These are phyloP conservation scores for Colletotrichum ledebouriae DNA, from an alignment of 2,329 filamentous ascomycete genomes.

Conservation along the genomic window DNA sequence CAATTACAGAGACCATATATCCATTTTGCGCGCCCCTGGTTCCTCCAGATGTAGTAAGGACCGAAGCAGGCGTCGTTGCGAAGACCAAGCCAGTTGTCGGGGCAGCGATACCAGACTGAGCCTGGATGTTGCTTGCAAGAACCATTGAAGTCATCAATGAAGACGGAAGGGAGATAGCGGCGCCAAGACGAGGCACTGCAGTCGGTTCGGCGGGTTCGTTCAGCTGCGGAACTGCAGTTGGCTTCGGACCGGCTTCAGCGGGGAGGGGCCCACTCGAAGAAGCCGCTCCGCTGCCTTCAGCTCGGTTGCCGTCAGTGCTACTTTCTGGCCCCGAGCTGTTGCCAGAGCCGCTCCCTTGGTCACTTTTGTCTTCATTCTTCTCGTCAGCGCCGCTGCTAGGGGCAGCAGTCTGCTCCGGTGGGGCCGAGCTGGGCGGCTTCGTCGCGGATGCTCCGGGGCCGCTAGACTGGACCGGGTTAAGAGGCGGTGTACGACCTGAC, in stretches of 20 bases:
- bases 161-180: slow-evolving; percentile 28
- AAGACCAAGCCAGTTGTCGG: slow-evolving; percentile 31
- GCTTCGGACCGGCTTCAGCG: not conserved
- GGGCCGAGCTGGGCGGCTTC: not conserved
- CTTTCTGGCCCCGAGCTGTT: not conserved
- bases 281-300: not conserved
- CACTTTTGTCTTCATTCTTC: not conserved
- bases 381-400: slow-evolving; percentile 1
- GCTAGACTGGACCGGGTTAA: slow-evolving; percentile 26
- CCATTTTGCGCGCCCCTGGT: slow-evolving; percentile 5
- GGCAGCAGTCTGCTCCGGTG: not conserved
- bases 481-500: slow-evolving; percentile 1
- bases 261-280: not conserved
- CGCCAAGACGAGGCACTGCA: not conserved
- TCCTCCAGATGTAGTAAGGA: slow-evolving; percentile 18
- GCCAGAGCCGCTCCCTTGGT: not conserved
- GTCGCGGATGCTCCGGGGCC: not conserved
- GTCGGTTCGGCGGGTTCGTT: not conserved
- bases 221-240: slow-evolving; percentile 26
- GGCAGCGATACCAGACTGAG: slow-evolving; percentile 15
- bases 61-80: slow-evolving; percentile 24
- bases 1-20: slow-evolving; percentile 3
- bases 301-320: slow-evolving; percentile 5
- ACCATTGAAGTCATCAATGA: slow-evolving; percentile 36
- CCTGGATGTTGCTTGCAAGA: slow-evolving; percentile 23